Conservation (phyloP, 129 eudicot species). For the Tagetes erecta region DNA sequence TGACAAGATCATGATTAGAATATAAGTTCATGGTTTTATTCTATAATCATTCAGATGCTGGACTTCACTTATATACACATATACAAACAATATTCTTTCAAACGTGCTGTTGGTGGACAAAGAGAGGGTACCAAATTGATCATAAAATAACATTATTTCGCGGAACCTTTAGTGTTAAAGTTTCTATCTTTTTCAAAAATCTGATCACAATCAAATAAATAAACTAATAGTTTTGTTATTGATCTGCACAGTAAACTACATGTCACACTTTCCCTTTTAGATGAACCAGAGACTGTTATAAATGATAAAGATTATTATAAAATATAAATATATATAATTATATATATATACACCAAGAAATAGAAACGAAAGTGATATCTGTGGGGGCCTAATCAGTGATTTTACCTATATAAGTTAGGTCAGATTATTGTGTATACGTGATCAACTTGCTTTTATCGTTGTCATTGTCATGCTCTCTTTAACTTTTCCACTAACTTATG, state of each 20-base stretch:
- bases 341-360: background rate
- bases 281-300: constrained; percentile 6
- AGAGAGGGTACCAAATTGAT: constrained; percentile 46
- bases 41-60: constrained; percentile 39
- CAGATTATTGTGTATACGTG: constrained; percentile 36
- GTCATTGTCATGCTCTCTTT: constrained; percentile 32
- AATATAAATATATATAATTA: constrained; percentile 4
- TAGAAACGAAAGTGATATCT: background rate
- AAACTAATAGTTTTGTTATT: constrained; percentile 17
- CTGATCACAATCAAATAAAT: constrained; percentile 32
- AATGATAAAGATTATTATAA: constrained; percentile 8
- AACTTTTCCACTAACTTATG: constrained; percentile 35
- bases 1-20: constrained; percentile 35
- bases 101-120: constrained; percentile 51
- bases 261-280: constrained; percentile 11
- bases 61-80: constrained; percentile 30
- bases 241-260: constrained; percentile 11
- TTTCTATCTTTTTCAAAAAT: constrained; percentile 31
- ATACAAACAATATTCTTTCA: constrained; percentile 34
- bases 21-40: constrained; percentile 36
- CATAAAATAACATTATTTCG: constrained; percentile 30
- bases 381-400: constrained; percentile 11
- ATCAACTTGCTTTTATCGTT: constrained; percentile 29
- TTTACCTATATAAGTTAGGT: constrained; percentile 40
- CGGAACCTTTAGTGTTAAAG: constrained; percentile 45